Percentiles rank a stretch among this genome's conserved stretches.
Evolutionary conservation across 139 green algal species (phyloP).

Genomic region (Tetratostichococcus sp.): DNA sequence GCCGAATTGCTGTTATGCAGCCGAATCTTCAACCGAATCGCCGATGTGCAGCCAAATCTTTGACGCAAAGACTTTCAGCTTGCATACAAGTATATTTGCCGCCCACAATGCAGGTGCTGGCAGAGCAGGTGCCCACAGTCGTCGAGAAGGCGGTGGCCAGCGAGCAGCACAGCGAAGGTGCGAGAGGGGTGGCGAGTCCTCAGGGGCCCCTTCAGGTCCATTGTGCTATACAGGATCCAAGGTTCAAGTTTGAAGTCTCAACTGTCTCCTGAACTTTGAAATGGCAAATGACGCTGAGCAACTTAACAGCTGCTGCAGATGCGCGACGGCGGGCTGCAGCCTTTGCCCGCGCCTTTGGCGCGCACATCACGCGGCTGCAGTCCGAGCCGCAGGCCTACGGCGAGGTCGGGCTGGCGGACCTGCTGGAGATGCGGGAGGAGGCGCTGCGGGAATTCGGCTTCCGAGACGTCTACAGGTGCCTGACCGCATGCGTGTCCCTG

Average conservation of each 20-base stretch:
- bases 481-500: too few relatives aligned
- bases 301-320: conserved; percentile 26
- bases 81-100: too few relatives aligned
- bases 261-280: too few relatives aligned
- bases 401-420: conserved; percentile 75
- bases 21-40: too few relatives aligned
- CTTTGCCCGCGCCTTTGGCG: conserved; percentile 71
- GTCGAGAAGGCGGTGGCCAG: conserved; percentile 75
- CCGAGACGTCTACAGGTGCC: conserved; percentile 85
- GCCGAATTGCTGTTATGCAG: too few relatives aligned
- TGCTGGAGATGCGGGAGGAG: conserved; percentile 97
- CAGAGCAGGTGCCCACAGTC: conserved; percentile 61
- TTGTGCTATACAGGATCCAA: too few relatives aligned
- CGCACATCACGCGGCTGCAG: conserved; percentile 73
- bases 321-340: conserved; percentile 64
- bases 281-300: too few relatives aligned
- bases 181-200: too few relatives aligned
- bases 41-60: too few relatives aligned
- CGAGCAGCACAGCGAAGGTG: conserved; percentile 14
- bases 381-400: conserved; percentile 73
- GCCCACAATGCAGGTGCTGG: conserved; percentile 45
- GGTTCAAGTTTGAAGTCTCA: too few relatives aligned
- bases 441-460: conserved; percentile 96
- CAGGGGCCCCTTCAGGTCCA: too few relatives aligned
- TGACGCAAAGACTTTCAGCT: too few relatives aligned